A percentile compares a stretch with the other conserved stretches of the same genome.
Conservation (phyloP, 2,329 filamentous ascomycete genomes). For the Podosphaera xanthii region DNA sequence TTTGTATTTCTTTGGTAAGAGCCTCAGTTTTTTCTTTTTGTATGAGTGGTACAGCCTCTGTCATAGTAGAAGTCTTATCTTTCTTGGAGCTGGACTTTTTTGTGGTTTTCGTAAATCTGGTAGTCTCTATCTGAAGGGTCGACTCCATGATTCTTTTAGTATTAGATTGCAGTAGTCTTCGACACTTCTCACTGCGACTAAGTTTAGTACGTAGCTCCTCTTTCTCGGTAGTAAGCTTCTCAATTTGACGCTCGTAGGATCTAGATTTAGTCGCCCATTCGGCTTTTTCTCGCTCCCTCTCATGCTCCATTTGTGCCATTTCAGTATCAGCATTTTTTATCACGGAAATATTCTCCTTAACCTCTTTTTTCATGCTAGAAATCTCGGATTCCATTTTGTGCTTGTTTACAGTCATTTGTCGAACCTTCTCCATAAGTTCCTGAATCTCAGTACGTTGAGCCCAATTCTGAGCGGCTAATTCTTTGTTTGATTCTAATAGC, state of each 20-base stretch:
- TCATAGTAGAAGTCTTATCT: not conserved
- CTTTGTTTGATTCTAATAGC: not conserved
- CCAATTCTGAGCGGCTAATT: not conserved
- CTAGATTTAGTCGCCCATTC: not conserved
- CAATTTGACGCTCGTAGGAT: not conserved
- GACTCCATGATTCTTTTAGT: slow-evolving; percentile 5
- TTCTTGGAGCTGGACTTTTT: not conserved
- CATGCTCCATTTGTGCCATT: not conserved
- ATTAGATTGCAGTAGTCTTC: slow-evolving; percentile 4
- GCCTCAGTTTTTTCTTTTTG: too few relatives aligned
- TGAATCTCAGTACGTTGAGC: not conserved
- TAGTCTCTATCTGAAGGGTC: not conserved
- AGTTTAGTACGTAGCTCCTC: slow-evolving; percentile 16
- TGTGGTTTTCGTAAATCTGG: not conserved
- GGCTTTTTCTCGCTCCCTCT: not conserved
- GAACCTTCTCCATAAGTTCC: not conserved
- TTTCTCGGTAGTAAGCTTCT: not conserved
- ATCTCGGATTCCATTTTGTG: not conserved
- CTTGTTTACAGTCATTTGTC: not conserved
- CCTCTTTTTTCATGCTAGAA: not conserved
- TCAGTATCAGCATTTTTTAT: not conserved
- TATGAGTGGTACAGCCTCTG: too few relatives aligned
- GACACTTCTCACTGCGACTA: slow-evolving; percentile 3
- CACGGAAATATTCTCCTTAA: not conserved
- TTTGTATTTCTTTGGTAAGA: too few relatives aligned